A percentile compares a stretch with the other conserved stretches of the same genome.
These are phyloP conservation scores for Ceriops tagal DNA, from an alignment of 345 rosid species.

Conservation along the genomic window DNA sequence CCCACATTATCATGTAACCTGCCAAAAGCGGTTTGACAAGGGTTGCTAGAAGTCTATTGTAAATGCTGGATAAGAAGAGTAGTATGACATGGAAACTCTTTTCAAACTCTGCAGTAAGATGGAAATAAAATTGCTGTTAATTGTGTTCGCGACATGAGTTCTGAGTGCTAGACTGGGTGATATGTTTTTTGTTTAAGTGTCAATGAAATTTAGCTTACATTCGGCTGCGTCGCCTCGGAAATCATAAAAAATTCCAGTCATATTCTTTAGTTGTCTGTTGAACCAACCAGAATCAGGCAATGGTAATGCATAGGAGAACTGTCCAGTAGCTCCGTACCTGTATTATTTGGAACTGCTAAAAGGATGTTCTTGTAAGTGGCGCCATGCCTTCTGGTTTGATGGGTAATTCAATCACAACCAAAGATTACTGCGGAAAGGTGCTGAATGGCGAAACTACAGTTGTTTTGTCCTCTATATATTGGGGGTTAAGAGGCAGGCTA, in stretches of 20 bases:
- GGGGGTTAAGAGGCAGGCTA: too few species aligned
- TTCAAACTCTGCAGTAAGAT: constrained; percentile 51
- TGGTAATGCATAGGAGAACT: not conserved
- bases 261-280: constrained; percentile 45
- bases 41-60: constrained; percentile 43
- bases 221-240: constrained; percentile 53
- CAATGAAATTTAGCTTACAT: constrained; percentile 34
- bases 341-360: not conserved
- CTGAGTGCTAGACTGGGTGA: too few species aligned
- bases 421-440: constrained; percentile 41
- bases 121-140: not conserved
- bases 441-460: not conserved
- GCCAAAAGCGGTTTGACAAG: constrained; percentile 37
- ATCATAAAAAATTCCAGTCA: constrained; percentile 52
- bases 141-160: not conserved
- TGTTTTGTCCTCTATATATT: not conserved
- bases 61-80: constrained; percentile 33
- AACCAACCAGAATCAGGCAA: constrained; percentile 1
- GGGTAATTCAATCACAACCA: constrained; percentile 59
- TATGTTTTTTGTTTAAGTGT: not conserved
- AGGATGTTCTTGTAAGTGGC: not conserved
- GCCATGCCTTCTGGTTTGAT: constrained; percentile 72
- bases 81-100: constrained; percentile 49
- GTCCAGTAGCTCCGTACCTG: not conserved
- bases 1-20: constrained; percentile 50